Evolutionary conservation across 495 filamentous ascomycete genomes (phyloP).

Genomic region (Hypoxylon intermedium): DNA sequence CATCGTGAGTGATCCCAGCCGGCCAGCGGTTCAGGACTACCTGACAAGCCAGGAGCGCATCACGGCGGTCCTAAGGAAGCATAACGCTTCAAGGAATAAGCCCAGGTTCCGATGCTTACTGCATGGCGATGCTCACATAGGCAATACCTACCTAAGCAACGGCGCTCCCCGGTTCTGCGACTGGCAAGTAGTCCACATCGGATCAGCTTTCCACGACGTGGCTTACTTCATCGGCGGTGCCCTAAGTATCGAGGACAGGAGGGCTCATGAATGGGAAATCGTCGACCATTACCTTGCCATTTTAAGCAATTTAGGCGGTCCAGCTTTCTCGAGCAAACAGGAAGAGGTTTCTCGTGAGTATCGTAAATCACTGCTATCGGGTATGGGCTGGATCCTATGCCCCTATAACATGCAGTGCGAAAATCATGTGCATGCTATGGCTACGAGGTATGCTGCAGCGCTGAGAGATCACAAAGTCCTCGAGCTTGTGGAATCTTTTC

Average conservation of each 20-base stretch:
- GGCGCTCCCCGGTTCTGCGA: constrained; percentile 37
- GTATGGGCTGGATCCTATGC: constrained; percentile 22
- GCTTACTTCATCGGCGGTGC: constrained; percentile 40
- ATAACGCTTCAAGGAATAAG: constrained; percentile 35
- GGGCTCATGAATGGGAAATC: constrained; percentile 72
- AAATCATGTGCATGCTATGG: constrained; percentile 16
- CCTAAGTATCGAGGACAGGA: constrained; percentile 67
- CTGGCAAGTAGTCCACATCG: constrained; percentile 42
- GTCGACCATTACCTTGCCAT: constrained; percentile 63
- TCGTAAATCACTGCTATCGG: constrained; percentile 17
- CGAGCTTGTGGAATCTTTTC: constrained; percentile 14
- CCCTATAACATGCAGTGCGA: constrained; percentile 17
- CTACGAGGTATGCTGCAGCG: constrained; percentile 4
- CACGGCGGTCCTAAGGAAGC: constrained; percentile 36
- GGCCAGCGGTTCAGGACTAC: constrained; percentile 31
- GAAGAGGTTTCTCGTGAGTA: constrained; percentile 38
- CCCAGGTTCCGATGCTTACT: constrained; percentile 37
- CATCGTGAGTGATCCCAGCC: constrained; percentile 24
- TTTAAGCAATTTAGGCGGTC: constrained; percentile 30
- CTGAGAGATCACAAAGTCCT: constrained; percentile 20
- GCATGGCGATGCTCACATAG: constrained; percentile 40
- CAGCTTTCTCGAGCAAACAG: constrained; percentile 37
- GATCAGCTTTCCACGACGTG: constrained; percentile 41
- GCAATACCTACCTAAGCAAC: constrained; percentile 38
- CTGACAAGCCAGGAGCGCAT: constrained; percentile 36